Conservation (phyloP, 768 basidiomycete genomes). For the Neoboletus subvelutipes region DNA sequence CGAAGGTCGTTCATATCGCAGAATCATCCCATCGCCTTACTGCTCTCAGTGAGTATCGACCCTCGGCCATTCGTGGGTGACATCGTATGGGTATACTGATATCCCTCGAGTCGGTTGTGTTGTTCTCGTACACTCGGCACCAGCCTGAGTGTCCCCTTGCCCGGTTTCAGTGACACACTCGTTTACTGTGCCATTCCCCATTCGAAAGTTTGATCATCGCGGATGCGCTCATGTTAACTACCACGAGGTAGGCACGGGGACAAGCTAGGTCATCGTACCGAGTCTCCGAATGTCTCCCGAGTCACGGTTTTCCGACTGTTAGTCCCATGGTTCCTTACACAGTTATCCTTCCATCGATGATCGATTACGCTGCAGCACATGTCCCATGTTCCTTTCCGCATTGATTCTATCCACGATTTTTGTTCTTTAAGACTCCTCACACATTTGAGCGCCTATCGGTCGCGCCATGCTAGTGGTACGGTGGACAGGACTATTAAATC, state of each 20-base stretch:
- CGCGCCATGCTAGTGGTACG: background rate
- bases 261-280: background rate
- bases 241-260: background rate
- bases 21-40: background rate
- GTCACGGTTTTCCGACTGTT: too few relatives aligned
- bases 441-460: background rate
- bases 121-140: background rate
- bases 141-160: background rate
- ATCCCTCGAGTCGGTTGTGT: background rate
- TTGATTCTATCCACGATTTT: background rate
- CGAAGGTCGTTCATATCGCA: background rate
- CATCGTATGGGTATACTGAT: background rate
- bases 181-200: background rate
- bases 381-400: background rate
- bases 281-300: background rate
- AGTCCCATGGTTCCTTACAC: background rate
- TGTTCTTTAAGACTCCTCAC: background rate
- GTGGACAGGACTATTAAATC: background rate
- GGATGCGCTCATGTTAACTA: background rate
- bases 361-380: background rate
- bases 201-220: background rate
- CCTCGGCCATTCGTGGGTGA: background rate
- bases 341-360: background rate
- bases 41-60: background rate
- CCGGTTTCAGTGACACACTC: background rate